Evolutionary conservation across 768 basidiomycete genomes (phyloP), one percentile per base, ranked within the genome.

Genomic region (Lanmaoa rubissima): DNA sequence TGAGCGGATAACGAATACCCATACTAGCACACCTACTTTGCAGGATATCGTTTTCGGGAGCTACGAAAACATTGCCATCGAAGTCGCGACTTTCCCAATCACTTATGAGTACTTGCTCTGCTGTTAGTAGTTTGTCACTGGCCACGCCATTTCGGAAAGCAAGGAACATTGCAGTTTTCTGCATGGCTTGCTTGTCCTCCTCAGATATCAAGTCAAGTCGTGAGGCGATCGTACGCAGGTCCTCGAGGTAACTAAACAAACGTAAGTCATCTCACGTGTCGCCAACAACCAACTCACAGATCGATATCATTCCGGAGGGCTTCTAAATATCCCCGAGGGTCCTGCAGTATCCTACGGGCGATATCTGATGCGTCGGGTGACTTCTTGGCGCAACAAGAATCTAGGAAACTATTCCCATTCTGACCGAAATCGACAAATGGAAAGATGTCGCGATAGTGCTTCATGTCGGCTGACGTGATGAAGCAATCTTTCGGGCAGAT

Each of bases 41-140:
- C 4, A 64, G 50, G 3, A 5, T 5, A 17, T 45, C 53, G 21
- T 64, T 57, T 24, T 54, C 34, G 5, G 61, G 61, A 13, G 57
- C 57, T 21, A 45, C 24, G 16, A 41, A 63, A 19, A 64, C 61
- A 4, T 26, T 8, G 1, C 36, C 21, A 24, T 45, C 48, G 5
- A 62, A 62, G 13, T 59, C 52, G 12, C 46, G 42, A 16, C 31
- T 38, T 35, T 43, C 62, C 61, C 61, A 62, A 46, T 62, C 61
- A 7, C 28, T 10, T n/a, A 62, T 55, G 28, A 55, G 39, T 12
- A 60, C 57, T 46, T 52, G 44, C 24, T 60, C 50, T 19, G 61
- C 61, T 8, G 32, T 42, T 19, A 63, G 24, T 3, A 64, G 39
- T 38, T 40, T 19, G 12, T 28, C 12, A 19, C n/a, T 12, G 24